Base-by-base conservation (phyloP, 768 basidiomycete genomes). In the Phlebiopsis flavidoalba region DNA sequence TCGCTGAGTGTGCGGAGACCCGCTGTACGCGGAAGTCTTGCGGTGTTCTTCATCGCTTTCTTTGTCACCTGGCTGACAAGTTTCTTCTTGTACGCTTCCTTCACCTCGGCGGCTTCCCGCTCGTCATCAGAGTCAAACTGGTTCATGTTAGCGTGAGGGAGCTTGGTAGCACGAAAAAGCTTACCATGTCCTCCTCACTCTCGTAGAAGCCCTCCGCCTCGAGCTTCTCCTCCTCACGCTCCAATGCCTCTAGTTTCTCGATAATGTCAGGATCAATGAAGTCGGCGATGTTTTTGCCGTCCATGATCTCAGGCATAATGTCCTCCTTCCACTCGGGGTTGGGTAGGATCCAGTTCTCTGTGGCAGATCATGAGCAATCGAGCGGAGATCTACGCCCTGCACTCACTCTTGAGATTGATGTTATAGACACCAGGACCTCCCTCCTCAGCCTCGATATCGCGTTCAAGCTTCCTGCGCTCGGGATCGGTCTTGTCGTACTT, bases 201-300 rank as follows among this genome's bases (percentile, higher is more conserved):
- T 93, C 92, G 73, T 98, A 99, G 80, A 91, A 98, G 3, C 97
- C 97, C 72, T 98, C 93, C 0, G 87, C 88, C 72, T 93, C 80
- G n/a, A 99, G 83, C 66, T 83, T 85, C 74, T 96, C 96, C 74
- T 99, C 97, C 72, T 98, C 97, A 17, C 92, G 85, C 75, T 99
- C 96, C 60, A 99, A 85, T 12, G 94, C 96, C 69, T 98, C 96
- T 51, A 99, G 87, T 75, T 95, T 96, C 75, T 95, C 95, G 19
- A 86, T 87, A 62, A 99, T 98, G 69, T 99, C 97, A 21, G 94
- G 90, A 74, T 98, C 96, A 73, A 98, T 91, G 63, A 99, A 99
- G 79, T 99, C 97, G 22, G 95, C 96, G 56, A 98, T 77, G 77
- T 99, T 99, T 83, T 98, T 98, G 76, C 97, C 97, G 66, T 98